A percentile compares a stretch with the other conserved stretches of the same genome.
Evolutionary conservation across 805 yeast genomes (phyloP).

Genomic region (Blastobotrys americana): DNA sequence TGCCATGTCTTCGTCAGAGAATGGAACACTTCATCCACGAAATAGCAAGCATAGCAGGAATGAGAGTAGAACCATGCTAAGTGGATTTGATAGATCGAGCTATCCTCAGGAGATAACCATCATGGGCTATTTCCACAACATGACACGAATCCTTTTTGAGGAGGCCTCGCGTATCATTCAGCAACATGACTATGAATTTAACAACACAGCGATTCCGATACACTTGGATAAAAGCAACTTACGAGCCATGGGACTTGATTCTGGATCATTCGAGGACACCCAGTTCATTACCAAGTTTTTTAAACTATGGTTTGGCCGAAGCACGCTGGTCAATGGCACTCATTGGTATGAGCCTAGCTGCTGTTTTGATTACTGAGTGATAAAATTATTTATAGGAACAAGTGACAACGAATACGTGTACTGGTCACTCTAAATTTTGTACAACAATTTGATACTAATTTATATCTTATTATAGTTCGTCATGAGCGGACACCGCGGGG

Average conservation of each 20-base stretch:
- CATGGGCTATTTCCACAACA: slow-evolving; percentile 47
- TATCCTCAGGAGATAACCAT: slow-evolving; percentile 23
- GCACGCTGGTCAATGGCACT: slow-evolving; percentile 33
- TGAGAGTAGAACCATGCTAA: not conserved
- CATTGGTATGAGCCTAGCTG: not conserved
- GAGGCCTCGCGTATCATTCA: slow-evolving; percentile 34
- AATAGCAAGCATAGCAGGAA: not conserved
- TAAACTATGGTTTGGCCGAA: slow-evolving; percentile 42
- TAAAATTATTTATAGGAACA: no score
- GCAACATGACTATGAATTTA: slow-evolving; percentile 24
- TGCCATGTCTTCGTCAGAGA: no score
- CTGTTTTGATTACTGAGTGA: not conserved
- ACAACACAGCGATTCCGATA: slow-evolving; percentile 12
- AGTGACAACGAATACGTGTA: no score
- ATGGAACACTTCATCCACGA: not conserved
- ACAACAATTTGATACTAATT: slow-evolving; percentile 1
- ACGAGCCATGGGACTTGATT: slow-evolving; percentile 53
- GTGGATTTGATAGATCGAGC: not conserved
- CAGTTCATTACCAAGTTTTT: slow-evolving; percentile 40
- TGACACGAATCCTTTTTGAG: slow-evolving; percentile 39
- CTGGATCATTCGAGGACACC: slow-evolving; percentile 41
- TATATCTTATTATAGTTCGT: slow-evolving; percentile 10
- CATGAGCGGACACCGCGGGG: slow-evolving; percentile 6
- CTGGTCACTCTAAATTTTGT: no score
- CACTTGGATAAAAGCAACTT: slow-evolving; percentile 40